Conservation (phyloP, 305 asterid genomes). For the Solanum chacoense region DNA sequence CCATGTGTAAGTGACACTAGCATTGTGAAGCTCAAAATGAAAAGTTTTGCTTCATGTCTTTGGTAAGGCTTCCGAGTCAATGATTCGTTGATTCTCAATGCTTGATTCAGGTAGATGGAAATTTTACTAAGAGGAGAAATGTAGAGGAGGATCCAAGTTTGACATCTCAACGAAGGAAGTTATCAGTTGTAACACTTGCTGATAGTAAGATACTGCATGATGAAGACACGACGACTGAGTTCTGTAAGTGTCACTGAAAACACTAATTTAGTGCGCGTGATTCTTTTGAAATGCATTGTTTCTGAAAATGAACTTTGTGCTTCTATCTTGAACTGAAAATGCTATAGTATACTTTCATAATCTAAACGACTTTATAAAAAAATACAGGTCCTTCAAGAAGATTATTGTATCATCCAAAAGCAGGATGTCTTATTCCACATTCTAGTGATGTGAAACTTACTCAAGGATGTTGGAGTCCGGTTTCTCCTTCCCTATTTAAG, state of each 20-base stretch:
- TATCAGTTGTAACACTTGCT: conserved; percentile 17
- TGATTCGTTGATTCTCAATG: not conserved
- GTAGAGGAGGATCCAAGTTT: conserved; percentile 8
- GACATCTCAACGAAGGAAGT: conserved; percentile 15
- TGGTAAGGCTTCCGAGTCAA: not conserved
- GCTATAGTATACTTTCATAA: not conserved
- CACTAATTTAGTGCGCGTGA: not conserved
- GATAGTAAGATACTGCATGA: conserved; percentile 14
- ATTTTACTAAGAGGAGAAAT: conserved; percentile 3
- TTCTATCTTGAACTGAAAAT: not conserved
- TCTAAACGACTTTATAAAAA: not conserved
- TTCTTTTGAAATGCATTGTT: not conserved
- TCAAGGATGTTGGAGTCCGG: conserved; percentile 55
- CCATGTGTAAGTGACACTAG: not conserved
- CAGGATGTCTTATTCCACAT: conserved; percentile 40
- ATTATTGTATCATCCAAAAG: conserved; percentile 35
- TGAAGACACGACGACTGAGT: conserved; percentile 14
- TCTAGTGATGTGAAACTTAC: conserved; percentile 30
- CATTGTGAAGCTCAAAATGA: not conserved
- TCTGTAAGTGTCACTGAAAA: conserved; percentile 20
- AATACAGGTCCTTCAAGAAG: conserved; percentile 36
- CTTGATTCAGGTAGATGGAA: conserved; percentile 7
- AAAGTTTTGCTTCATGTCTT: not conserved
- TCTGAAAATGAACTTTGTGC: not conserved
- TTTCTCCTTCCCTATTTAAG: conserved; percentile 66